A percentile compares a stretch with the other conserved stretches of the same genome.
Conservation (phyloP, 106 monocot species). For the Dioscorea zingiberensis region DNA sequence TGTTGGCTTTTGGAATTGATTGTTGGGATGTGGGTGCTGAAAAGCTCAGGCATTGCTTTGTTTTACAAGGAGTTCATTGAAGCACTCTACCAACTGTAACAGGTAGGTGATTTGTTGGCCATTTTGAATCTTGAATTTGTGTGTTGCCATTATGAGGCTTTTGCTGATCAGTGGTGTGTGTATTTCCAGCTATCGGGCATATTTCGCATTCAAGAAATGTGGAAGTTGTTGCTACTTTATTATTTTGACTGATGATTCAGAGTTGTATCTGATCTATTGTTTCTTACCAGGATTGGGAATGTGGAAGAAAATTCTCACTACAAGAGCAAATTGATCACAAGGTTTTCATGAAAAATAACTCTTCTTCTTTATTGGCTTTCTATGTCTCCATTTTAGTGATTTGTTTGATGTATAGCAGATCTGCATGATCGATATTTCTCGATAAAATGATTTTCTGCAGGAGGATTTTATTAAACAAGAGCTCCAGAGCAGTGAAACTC, state of each 20-base stretch:
- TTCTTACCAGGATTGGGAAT: slow-evolving; percentile 32
- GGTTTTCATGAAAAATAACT: slow-evolving; percentile 13
- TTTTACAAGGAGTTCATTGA: slow-evolving; percentile 80
- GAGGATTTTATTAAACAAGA: slow-evolving; percentile 71
- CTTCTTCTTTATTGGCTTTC: no score
- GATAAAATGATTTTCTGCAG: slow-evolving; percentile 24
- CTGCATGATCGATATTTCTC: no score
- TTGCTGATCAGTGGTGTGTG: slow-evolving; percentile 9
- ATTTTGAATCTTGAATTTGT: slow-evolving; percentile 1
- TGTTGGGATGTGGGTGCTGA: slow-evolving; percentile 2
- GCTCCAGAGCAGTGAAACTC: slow-evolving; percentile 25
- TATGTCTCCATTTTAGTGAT: neutral
- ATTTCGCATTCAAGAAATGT: slow-evolving; percentile 69
- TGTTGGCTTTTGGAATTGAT: no score
- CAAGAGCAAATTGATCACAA: slow-evolving; percentile 78
- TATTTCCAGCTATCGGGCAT: slow-evolving; percentile 86
- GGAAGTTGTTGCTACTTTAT: neutral
- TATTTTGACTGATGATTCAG: neutral
- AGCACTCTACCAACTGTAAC: slow-evolving; percentile 58
- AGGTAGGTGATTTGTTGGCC: slow-evolving; percentile 32
- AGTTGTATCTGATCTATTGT: neutral
- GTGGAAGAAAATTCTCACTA: slow-evolving; percentile 54
- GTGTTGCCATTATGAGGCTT: slow-evolving; percentile 5
- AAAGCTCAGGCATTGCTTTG: slow-evolving; percentile 51
- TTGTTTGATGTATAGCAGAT: neutral